phyloP scores from a whole-genome alignment of 768 basidiomycete species.

The Filobasidium floriforme region DNA sequence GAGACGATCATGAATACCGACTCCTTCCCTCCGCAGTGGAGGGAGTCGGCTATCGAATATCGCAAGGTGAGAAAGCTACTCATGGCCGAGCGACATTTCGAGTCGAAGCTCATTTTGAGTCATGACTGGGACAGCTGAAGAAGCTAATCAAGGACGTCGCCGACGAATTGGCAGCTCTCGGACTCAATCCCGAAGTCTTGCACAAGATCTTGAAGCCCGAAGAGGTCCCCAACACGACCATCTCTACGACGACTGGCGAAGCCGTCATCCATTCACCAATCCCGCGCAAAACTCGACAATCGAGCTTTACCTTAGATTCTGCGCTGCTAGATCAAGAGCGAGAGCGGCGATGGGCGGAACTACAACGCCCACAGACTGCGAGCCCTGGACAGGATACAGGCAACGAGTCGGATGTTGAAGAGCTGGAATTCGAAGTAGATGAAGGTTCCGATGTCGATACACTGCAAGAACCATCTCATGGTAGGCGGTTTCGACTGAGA shows the following conservation, averaged over 20 bases:
- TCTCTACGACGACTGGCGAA: not conserved
- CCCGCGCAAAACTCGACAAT: not conserved
- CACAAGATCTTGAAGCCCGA: conserved; percentile 46
- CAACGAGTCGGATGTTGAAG: conserved; percentile 27
- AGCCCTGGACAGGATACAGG: not conserved
- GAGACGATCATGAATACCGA: conserved; percentile 4
- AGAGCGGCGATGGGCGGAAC: not conserved
- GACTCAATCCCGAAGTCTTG: conserved; percentile 50
- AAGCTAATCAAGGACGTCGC: conserved; percentile 79
- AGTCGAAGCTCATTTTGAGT: not conserved
- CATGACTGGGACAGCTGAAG: conserved; percentile 62
- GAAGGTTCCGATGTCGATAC: conserved; percentile 33
- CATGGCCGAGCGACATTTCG: not conserved
- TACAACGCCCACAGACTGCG: not conserved
- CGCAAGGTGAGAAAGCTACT: conserved; percentile 53
- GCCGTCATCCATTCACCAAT: not conserved
- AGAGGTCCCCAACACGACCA: conserved; percentile 14
- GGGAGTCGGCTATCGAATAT: conserved; percentile 74
- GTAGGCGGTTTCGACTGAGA: not conserved
- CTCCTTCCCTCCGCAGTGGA: conserved; percentile 62
- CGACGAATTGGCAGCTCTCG: conserved; percentile 64
- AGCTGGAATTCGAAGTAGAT: conserved; percentile 40
- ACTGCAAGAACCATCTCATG: not conserved
- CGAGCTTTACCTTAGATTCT: not conserved
- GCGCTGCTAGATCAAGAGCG: not conserved